Conservation (phyloP, 2,329 filamentous ascomycete genomes). For the Beauveria caledonica region DNA sequence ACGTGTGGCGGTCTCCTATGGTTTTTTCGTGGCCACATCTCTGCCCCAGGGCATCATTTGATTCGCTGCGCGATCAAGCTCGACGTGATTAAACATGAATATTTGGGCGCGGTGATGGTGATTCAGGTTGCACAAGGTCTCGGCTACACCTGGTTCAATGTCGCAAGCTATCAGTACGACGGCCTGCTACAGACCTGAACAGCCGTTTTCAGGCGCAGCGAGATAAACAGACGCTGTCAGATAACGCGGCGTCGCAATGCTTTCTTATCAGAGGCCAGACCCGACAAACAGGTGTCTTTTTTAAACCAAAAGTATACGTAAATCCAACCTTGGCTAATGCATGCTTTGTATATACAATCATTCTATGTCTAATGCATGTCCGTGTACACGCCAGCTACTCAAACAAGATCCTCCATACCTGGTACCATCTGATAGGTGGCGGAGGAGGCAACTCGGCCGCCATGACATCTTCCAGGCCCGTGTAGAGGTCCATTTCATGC, state of each 20-base stretch:
- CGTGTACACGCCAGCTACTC: not conserved
- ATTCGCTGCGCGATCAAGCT: not conserved
- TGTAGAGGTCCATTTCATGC: slow-evolving; percentile 43
- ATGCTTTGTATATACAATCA: not conserved
- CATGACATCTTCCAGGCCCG: slow-evolving; percentile 40
- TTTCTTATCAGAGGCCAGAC: too few relatives aligned
- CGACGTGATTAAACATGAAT: not conserved
- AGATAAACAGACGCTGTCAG: too few relatives aligned
- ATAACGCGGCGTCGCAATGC: too few relatives aligned
- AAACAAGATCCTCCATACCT: slow-evolving; percentile 8
- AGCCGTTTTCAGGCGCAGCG: too few relatives aligned
- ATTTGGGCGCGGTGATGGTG: not conserved
- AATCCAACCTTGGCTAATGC: too few relatives aligned
- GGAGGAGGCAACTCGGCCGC: slow-evolving; percentile 10
- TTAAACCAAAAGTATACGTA: too few relatives aligned
- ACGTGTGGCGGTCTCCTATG: slow-evolving; percentile 35
- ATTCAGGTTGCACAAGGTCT: not conserved
- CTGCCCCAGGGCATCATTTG: not conserved
- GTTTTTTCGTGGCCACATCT: slow-evolving; percentile 34
- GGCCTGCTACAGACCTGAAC: not conserved
- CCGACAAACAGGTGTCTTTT: too few relatives aligned
- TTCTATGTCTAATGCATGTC: too few relatives aligned
- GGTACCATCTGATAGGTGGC: slow-evolving; percentile 5
- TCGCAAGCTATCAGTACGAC: not conserved
- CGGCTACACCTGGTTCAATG: not conserved